A percentile compares a stretch with the other conserved stretches of the same genome.
Conservation (phyloP, 1,284 basidiomycete species). For the Boletus hoseneyae region DNA sequence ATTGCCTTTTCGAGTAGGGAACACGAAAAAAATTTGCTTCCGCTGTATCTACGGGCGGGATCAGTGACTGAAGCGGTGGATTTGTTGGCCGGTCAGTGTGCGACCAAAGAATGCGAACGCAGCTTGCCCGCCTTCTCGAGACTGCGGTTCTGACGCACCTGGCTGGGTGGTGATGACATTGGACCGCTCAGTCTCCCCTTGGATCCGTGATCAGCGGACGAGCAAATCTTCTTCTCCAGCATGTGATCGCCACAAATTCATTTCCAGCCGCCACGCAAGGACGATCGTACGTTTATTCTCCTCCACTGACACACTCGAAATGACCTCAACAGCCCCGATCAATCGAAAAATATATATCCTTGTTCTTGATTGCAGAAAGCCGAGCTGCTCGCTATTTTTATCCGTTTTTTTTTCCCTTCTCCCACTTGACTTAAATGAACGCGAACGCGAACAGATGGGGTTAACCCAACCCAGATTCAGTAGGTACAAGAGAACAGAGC, state of each 20-base stretch:
- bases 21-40: slow-evolving; percentile 17
- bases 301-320: not conserved
- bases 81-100: not conserved
- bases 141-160: slow-evolving; percentile 23
- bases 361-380: no score
- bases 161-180: slow-evolving; percentile 6
- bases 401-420: not conserved
- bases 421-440: slow-evolving; percentile 5
- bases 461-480: slow-evolving; percentile 2
- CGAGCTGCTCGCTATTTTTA: not conserved
- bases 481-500: slow-evolving; percentile 3
- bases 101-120: slow-evolving; percentile 1
- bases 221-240: not conserved
- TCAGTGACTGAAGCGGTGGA: not conserved
- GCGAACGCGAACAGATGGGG: slow-evolving; percentile 1
- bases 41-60: slow-evolving; percentile 10
- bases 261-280: slow-evolving; percentile 22
- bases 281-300: slow-evolving; percentile 16
- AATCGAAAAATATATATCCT: not conserved
- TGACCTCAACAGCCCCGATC: not conserved
- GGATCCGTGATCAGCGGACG: slow-evolving; percentile 23
- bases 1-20: slow-evolving; percentile 32
- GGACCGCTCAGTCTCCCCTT: slow-evolving; percentile 22
- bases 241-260: slow-evolving; percentile 31
- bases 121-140: slow-evolving; percentile 15